phyloP scores from a whole-genome alignment of 139 green algal genomes.

The Diplosphaera chodatii region DNA sequence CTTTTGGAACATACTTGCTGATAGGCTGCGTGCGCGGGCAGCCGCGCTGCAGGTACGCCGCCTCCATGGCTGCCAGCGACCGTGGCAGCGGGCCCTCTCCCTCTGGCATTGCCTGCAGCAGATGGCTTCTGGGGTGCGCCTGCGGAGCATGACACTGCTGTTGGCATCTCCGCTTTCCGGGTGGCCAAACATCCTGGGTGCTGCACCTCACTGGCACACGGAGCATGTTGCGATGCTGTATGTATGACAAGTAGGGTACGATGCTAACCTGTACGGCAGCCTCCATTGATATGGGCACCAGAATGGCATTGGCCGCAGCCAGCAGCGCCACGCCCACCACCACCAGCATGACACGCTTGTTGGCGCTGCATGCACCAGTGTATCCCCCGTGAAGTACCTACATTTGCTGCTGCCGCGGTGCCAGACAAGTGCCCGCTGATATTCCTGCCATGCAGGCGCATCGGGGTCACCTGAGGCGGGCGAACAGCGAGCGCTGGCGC shows the following conservation, averaged over 20 bases:
- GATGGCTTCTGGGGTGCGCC: constrained; percentile 10
- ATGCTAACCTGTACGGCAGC: background rate
- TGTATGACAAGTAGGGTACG: background rate
- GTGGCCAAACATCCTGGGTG: too few relatives aligned
- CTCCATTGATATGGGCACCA: constrained; percentile 62
- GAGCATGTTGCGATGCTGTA: too few relatives aligned
- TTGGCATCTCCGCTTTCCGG: too few relatives aligned
- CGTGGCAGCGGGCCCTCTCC: background rate
- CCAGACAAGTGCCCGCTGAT: too few relatives aligned
- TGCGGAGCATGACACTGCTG: constrained; percentile 1
- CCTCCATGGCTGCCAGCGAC: background rate
- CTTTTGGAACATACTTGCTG: background rate
- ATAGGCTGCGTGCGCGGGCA: background rate
- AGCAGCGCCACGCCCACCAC: constrained; percentile 23
- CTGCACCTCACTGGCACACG: too few relatives aligned
- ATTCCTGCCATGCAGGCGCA: too few relatives aligned
- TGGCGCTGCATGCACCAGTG: constrained; percentile 39
- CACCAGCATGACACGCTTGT: constrained; percentile 54
- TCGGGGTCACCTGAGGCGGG: constrained; percentile 41
- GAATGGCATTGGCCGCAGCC: constrained; percentile 58
- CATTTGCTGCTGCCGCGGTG: too few relatives aligned
- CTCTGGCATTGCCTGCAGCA: background rate
- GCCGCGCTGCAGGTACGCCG: background rate
- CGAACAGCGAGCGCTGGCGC: constrained; percentile 40
- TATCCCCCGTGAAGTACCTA: too few relatives aligned